Conservation (phyloP, 169 alveolate species). For the Ichthyophthirius multifiliis region DNA sequence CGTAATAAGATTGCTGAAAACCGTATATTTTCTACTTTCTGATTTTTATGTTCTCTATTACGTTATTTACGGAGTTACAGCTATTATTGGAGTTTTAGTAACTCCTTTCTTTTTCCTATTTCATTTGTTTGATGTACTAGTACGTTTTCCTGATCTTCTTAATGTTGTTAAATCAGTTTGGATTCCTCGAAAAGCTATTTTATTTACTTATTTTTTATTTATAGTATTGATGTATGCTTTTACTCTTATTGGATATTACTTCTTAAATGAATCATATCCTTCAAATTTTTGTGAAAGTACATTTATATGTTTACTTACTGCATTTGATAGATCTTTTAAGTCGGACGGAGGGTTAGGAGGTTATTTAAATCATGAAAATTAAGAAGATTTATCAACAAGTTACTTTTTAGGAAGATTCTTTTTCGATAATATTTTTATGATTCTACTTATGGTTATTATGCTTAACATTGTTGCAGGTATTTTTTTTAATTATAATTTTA, state of each 20-base stretch:
- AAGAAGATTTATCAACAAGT: slow-evolving; percentile 29
- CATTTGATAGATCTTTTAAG: slow-evolving; percentile 22
- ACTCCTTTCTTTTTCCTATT: slow-evolving; percentile 8
- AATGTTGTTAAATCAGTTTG: not conserved
- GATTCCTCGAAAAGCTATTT: not conserved
- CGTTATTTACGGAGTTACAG: slow-evolving; percentile 9
- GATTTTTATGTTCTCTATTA: slow-evolving; percentile 30
- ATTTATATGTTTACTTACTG: slow-evolving; percentile 4
- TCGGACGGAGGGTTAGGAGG: slow-evolving; percentile 39
- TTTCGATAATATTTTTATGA: slow-evolving; percentile 58
- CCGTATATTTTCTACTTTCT: not conserved
- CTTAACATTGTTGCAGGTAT: slow-evolving; percentile 61
- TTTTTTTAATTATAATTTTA: slow-evolving; percentile 41
- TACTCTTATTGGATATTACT: not conserved
- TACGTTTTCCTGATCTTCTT: not conserved
- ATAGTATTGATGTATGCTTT: not conserved
- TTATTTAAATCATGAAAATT: not conserved
- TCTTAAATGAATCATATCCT: not conserved
- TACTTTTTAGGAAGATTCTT: slow-evolving; percentile 55
- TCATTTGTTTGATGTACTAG: not conserved
- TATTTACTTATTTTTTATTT: not conserved
- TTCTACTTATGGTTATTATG: slow-evolving; percentile 61
- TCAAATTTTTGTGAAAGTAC: not conserved
- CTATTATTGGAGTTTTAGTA: slow-evolving; percentile 12
- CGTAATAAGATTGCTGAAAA: not conserved